Evolutionary conservation across 768 basidiomycete genomes (phyloP).

Genomic region (Gymnopilus junonius): DNA sequence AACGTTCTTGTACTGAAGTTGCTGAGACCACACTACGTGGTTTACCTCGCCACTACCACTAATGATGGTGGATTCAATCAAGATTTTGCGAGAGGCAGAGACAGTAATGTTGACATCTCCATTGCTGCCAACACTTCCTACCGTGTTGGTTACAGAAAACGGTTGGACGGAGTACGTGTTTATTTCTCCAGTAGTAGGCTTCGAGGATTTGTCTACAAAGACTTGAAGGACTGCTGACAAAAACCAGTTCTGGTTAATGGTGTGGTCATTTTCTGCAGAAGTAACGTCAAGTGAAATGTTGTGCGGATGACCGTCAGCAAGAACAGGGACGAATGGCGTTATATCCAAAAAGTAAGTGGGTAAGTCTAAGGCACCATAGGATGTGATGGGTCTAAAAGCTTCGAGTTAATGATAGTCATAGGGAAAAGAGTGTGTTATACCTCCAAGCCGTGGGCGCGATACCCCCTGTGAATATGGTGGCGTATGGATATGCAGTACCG

Average conservation of each 20-base stretch:
- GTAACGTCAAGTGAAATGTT: constrained; percentile 74
- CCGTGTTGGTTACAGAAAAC: constrained; percentile 56
- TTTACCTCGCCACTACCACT: constrained; percentile 63
- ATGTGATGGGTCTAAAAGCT: constrained; percentile 62
- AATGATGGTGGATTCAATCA: constrained; percentile 64
- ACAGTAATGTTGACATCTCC: constrained; percentile 68
- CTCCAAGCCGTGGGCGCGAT: constrained; percentile 74
- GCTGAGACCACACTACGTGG: constrained; percentile 64
- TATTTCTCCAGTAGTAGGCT: constrained; percentile 71
- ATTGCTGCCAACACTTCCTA: constrained; percentile 43
- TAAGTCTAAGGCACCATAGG: constrained; percentile 77
- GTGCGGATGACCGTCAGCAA: constrained; percentile 63
- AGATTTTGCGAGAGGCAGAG: constrained; percentile 56
- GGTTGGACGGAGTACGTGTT: constrained; percentile 58
- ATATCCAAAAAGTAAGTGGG: constrained; percentile 81
- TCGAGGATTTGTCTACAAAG: constrained; percentile 61
- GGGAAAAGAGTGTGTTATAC: constrained; percentile 31
- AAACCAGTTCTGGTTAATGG: constrained; percentile 79
- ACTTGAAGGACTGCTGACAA: constrained; percentile 76
- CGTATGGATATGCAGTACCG: constrained; percentile 53
- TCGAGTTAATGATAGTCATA: neutral
- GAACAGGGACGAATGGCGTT: constrained; percentile 73
- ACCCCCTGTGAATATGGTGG: constrained; percentile 78
- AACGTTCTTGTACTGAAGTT: constrained; percentile 60
- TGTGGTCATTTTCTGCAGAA: constrained; percentile 67